Base-by-base conservation (phyloP, 805 yeast genomes). In the Kluyveromyces lactis region DNA sequence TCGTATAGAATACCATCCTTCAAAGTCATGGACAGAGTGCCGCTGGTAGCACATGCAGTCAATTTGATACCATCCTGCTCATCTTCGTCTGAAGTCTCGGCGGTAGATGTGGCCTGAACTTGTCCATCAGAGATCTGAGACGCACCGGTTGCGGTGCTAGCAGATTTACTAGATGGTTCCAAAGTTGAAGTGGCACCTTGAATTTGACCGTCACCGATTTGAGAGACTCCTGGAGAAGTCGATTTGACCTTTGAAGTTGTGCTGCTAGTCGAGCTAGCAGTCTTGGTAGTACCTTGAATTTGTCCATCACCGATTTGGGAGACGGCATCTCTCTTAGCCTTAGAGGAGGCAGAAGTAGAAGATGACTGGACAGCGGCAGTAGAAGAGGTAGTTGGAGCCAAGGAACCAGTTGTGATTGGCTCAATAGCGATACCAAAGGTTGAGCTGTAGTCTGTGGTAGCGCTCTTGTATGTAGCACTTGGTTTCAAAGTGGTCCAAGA, bases 401-500 rank as follows among this genome's bases (percentile, higher is more conserved):
- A 40, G 23, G 47, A 36, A 29, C 52, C 44, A 18, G 64, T 43
- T 38, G 73, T 43, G 33, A 72, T 49, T 44, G 81, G 73, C 46
- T 68, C 63, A 46, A 81, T 76, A 43, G 81, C 82, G 53, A 81
- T 80, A 66, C 89, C 90, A 53, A 81, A 81, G 36, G 71, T 56
- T 36, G 64, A 59, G 31, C 73, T 43, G 69, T 73, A 73, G 51
- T 75, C 75, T 35, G 84, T 74, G 37, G 70, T 50, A 45, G 77
- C 81, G 53, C 77, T 77, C 9, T 75, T 48, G 44, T 70, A 69
- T 34, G 75, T 59, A 35, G 72, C 73, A 31, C 60, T 42, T 49
- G 92, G 89, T 28, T 87, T 80, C 60, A 82, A 69, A 40, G 86
- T 78, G 40, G 81, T 62, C 83, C 83, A 81, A 51, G 81, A 41